phyloP scores from a whole-genome alignment of 306 rosid genomes.

The Trifolium repens region DNA sequence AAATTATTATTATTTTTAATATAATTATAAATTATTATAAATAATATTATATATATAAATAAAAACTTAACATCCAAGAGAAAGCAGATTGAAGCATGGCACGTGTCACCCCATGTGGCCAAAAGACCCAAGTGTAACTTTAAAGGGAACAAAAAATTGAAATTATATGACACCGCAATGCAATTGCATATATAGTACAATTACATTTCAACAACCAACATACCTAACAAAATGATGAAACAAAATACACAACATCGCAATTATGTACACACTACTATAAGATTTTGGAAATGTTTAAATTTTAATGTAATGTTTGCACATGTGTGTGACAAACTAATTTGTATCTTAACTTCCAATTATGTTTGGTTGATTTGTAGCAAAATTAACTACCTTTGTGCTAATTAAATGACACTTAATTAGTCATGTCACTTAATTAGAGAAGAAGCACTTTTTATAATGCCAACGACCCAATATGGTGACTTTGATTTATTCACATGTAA shows the following conservation, averaged over 20 bases:
- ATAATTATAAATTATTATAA: too few relatives aligned
- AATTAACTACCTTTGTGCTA: slow-evolving; percentile 38
- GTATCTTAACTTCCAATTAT: slow-evolving; percentile 44
- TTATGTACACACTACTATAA: slow-evolving; percentile 40
- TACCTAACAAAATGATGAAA: slow-evolving; percentile 58
- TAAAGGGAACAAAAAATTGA: slow-evolving; percentile 62
- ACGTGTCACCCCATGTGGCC: slow-evolving; percentile 67
- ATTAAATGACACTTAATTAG: slow-evolving; percentile 47
- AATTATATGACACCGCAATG: slow-evolving; percentile 42
- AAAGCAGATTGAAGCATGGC: slow-evolving; percentile 47
- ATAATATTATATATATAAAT: too few relatives aligned
- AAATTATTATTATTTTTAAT: too few relatives aligned
- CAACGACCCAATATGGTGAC: slow-evolving; percentile 34
- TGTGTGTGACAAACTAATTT: slow-evolving; percentile 45
- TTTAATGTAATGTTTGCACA: slow-evolving; percentile 38
- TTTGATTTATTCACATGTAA: slow-evolving; percentile 50
- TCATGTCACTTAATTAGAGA: slow-evolving; percentile 51
- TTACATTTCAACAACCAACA: slow-evolving; percentile 75
- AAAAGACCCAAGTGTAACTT: slow-evolving; percentile 64
- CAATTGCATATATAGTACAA: slow-evolving; percentile 42
- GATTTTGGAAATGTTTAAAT: slow-evolving; percentile 32
- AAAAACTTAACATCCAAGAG: not conserved
- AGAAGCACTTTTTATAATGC: slow-evolving; percentile 44
- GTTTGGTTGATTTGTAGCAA: slow-evolving; percentile 48
- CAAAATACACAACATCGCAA: slow-evolving; percentile 45